phyloP scores from a whole-genome alignment of 2,329 filamentous ascomycete species.

The Falciphora oryzae region DNA sequence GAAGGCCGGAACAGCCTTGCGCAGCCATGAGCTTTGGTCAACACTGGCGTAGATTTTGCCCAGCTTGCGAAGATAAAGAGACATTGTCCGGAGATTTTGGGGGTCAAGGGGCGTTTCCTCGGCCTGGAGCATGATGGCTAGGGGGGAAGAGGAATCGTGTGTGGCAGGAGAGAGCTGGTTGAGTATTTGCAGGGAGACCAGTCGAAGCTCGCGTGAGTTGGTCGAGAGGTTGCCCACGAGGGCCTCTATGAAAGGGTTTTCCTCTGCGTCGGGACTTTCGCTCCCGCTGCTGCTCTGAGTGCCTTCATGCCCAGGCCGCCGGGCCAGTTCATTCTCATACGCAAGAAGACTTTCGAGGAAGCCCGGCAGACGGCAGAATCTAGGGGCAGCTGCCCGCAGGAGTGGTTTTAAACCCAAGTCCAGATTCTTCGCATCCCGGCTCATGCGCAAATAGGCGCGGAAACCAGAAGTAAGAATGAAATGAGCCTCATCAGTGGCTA shows the following conservation, averaged over 20 bases:
- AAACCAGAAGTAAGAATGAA: conserved; percentile 75
- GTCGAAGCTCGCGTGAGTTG: conserved; percentile 67
- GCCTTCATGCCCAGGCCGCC: conserved; percentile 18
- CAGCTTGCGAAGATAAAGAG: conserved; percentile 81
- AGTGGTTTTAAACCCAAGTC: conserved; percentile 59
- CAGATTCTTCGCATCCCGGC: conserved; percentile 48
- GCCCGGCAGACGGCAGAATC: conserved; percentile 59
- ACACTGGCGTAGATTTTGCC: conserved; percentile 56
- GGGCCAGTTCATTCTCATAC: conserved; percentile 39
- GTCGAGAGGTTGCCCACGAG: conserved; percentile 70
- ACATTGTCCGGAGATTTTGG: conserved; percentile 68
- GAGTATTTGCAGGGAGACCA: conserved; percentile 68
- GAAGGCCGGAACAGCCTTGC: conserved; percentile 69
- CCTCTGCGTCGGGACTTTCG: conserved; percentile 45
- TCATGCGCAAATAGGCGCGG: conserved; percentile 64
- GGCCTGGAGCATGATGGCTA: conserved; percentile 66
- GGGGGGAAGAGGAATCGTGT: conserved; percentile 40
- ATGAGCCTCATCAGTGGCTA: conserved; percentile 53
- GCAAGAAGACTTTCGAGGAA: conserved; percentile 58
- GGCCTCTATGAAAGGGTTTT: conserved; percentile 56
- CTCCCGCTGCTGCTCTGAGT: conserved; percentile 24
- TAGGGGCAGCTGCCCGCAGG: conserved; percentile 58
- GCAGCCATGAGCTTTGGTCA: conserved; percentile 57
- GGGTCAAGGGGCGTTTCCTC: conserved; percentile 76
- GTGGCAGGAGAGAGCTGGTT: conserved; percentile 49